Base-by-base conservation (phyloP, 371 early-diverging fungal genomes). In the Mortierella sp. region DNA sequence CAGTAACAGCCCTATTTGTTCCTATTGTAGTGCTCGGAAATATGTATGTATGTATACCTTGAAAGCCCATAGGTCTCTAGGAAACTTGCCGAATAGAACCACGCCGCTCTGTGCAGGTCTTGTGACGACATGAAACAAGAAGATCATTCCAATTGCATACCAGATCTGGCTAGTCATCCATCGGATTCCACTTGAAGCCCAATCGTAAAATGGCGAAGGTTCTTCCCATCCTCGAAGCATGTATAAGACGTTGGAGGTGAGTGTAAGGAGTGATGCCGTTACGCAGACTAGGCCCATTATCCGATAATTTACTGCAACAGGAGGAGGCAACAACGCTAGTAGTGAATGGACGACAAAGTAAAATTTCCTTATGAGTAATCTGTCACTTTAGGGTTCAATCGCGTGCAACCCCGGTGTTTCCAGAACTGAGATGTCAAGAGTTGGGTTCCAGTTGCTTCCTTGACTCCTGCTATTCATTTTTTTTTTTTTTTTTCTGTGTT, bases 151-250 rank as follows among this genome's bases (percentile, higher is more conserved):
- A 28, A 81, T 81, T 9, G 83, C 83, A 45, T 81, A 81, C 83
- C 83, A 81, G 49, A 81, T 69, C 52, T 81, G 83, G 28, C 83
- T 81, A 1, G 83, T 76, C 83, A 81, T 66, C 83, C 83, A 81
- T 16, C 83, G 72, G 54, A 81, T 72, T 3, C 70, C 70, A 32
- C 62, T 70, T 8, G 76, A 76, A 5, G 83, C 68, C 76, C 77
- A 73, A 47, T 76, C 83, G 28, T 76, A 81, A 24, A 81, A 76
- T 8, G 73, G 76, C 32, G 72, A n/a, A 1, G 83, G 83, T n/a
- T 75, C 70, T 43, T 81, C 70, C 83, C 83, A 81, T 51, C 83
- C 83, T 26, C 83, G 62, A 16, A 81, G 69, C 83, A 81, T 81
- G 64, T 81, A 81, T 32, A 81, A 51, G 10, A 81, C 73, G 49